Base-by-base conservation (phyloP, 768 basidiomycete genomes). In the Sistotremastrum suecicum region DNA sequence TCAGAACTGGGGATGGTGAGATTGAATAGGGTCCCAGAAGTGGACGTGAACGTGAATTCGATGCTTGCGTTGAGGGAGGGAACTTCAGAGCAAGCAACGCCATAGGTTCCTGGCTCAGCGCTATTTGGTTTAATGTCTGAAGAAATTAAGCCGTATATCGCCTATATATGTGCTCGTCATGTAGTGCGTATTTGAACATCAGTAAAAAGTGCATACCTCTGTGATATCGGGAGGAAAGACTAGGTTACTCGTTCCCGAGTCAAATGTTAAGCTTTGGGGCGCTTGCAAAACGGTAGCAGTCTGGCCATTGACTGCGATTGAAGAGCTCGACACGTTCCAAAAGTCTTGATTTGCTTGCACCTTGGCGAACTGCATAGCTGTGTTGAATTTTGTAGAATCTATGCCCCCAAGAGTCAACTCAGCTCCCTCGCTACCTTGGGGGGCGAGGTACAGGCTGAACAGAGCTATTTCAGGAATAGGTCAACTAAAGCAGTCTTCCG, bases 141-240 rank as follows among this genome's bases (percentile, higher is more conserved):
- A n/a, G 75, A 76, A 45, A 78, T 76, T 50, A 72, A 63, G 30
- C 74, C 66, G 53, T 76, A 73, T 45, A 77, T 71, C 6, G 71
- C 72, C 70, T 76, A 43, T 35, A 42, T 30, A 12, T 20, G 34
- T 7, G 34, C 6, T 7, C 3, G n/a, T 7, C 9, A 37, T 11
- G 33, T 32, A 32, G 41, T 47, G 42, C 30, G 47, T 35, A 42
- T n/a, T 36, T 33, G 37, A 39, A 20, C 39, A 9, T 37, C 3
- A 5, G n/a, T 7, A 42, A 40, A 46, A 39, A 31, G 28, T 37
- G 54, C 50, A 49, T 52, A 68, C 74, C 57, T 72, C 66, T 6
- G 75, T 62, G 12, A 71, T 74, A 37, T 57, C 54, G 20, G 71
- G 68, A 38, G 68, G 62, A 47, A 76, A 72, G 20, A 75, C 56